Base-by-base conservation (phyloP, 2,329 filamentous ascomycete species). In the Pezicula rhizophila region DNA sequence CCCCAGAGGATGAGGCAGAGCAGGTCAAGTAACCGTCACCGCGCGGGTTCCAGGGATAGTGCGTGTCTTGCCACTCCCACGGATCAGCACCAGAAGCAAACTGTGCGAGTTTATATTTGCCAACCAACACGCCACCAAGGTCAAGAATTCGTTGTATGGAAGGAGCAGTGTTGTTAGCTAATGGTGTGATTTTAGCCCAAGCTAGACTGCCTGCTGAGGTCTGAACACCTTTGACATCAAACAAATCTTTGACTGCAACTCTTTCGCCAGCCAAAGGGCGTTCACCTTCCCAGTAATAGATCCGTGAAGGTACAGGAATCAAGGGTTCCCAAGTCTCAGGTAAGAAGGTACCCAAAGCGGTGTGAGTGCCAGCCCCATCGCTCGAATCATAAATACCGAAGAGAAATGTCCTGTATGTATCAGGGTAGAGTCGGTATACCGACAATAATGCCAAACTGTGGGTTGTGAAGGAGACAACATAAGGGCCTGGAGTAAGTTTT, bases 211-310 rank as follows among this genome's bases (percentile, higher is more conserved):
- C 82, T 28, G 76, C 69, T 1, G 71, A 71, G 0, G 78, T 82
- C 11, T 71, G 70, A 0, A 82, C 62, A 2, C 82, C 82, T 18
- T 73, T 70, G 35, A 84, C 63, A 52, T 81, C 70, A 57, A 73
- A 80, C 42, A 83, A 78, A 54, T 85, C 82, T 60, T 85, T 86
- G 47, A 85, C 70, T 0, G 74, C 80, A 1, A 85, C 61, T 15
- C 82, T 72, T 3, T 82, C 73, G 15, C 82, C 81, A 5, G 78
- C 76, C 0, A 85, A 68, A 1, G 80, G 80, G 57, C 18, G 10
- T 31, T 31, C 28, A 28, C n/a, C 18, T 5, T 14, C 25, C 40
- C 20, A n/a, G 8, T 20, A 23, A 26, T 42, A 42, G n/a, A 42
- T 26, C 11, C 40, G 20, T n/a, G 40, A 42, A 5, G 40, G 40